Base-by-base conservation (phyloP, 345 rosid genomes). In the Populus pruinosa region DNA sequence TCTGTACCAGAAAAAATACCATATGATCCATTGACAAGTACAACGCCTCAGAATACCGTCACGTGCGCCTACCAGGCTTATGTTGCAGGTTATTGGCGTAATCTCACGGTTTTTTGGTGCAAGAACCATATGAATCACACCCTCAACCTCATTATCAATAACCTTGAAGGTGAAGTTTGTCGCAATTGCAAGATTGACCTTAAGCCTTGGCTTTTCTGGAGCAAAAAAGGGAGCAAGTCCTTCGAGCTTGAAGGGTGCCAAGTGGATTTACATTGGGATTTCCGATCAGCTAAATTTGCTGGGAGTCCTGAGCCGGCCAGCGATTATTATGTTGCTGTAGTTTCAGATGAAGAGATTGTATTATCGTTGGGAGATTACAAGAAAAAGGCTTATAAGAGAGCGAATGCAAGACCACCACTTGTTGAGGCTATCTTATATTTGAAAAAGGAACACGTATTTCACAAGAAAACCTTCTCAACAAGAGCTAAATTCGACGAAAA, bases 191-290 rank as follows among this genome's bases (percentile, higher is more conserved):
- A 90, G 86, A 79, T 94, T 53, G 97, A 94, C 76, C 88, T 94
- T 11, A 94, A 91, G 87, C 96, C 98, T 0, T 94, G 98, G 98
- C 88, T 87, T 31, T 94, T 92, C 36, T 94, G 98, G 98, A 91
- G 87, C 88, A 92, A 89, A 76, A 92, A 88, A 83, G 97, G 99
- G 5, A 85, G 82, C 67, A 94, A 94, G 61, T 82, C 94, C 0
- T 87, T 92, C 0, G 89, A 83, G 20, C 90, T 92, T 0, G 97
- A 92, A 67, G 89, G 94, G n/a, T 81, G 82, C 77, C 87, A 82
- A 18, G 88, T 92, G 7, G 93, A 94, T 33, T 82, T 94, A n/a
- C 84, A 87, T 53, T 92, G 98, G 98, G 97, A 94, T 84, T 87
- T 94, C 29, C 86, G 96, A 62, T 87, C 97, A 0, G 99, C 98